Conservation (phyloP, 1,139 yeast species). For the Saccharomyces hybrid region DNA sequence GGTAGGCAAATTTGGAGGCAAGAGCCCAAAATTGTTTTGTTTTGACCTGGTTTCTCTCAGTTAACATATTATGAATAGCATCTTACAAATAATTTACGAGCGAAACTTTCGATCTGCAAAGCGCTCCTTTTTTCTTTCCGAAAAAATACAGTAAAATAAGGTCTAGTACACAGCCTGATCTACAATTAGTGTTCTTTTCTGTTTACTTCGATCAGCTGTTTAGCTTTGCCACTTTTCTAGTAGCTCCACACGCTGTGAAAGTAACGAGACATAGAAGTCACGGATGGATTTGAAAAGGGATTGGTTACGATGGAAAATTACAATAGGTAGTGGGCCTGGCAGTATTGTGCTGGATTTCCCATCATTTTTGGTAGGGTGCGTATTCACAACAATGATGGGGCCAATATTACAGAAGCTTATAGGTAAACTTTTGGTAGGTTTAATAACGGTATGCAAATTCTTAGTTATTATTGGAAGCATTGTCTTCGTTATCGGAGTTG, state of each 20-base stretch:
- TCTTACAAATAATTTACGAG: background rate
- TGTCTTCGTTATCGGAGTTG: slow-evolving; percentile 3
- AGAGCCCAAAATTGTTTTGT: background rate
- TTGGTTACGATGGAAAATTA: slow-evolving; percentile 7
- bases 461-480: slow-evolving; percentile 15
- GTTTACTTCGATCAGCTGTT: background rate
- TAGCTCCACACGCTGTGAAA: background rate
- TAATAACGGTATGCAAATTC: slow-evolving; percentile 14
- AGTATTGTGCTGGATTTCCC: slow-evolving; percentile 16
- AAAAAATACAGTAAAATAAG: background rate
- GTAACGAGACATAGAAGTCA: background rate
- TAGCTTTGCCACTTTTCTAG: background rate
- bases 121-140: background rate
- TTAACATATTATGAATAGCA: background rate
- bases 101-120: background rate
- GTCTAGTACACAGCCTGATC: background rate
- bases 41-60: background rate
- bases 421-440: slow-evolving; percentile 17
- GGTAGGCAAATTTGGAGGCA: background rate
- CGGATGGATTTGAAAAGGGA: slow-evolving; percentile 7
- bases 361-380: slow-evolving; percentile 18
- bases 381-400: slow-evolving; percentile 12
- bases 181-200: background rate
- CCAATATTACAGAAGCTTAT: slow-evolving; percentile 16
- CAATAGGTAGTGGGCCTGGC: slow-evolving; percentile 11